phyloP scores from a whole-genome alignment of 1,139 yeast genomes.

The Geotrichum carabidarum region DNA sequence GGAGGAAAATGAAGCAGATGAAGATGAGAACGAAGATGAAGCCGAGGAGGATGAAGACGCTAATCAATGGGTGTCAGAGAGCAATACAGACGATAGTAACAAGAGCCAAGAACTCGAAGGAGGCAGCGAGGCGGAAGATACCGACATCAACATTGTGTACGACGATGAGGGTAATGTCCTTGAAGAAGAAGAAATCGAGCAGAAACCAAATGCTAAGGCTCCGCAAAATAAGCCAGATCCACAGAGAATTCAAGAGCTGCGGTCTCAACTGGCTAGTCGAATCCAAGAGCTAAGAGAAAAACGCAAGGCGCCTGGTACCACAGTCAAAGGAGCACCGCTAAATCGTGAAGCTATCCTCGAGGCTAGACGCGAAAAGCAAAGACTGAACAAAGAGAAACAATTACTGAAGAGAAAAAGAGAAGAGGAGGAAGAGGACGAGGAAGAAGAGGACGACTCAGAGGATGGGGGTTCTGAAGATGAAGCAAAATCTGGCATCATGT shows the following conservation, averaged over 20 bases:
- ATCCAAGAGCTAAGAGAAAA: slow-evolving; percentile 66
- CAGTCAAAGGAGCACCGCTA: slow-evolving; percentile 72
- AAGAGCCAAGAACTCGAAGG: slow-evolving; percentile 21
- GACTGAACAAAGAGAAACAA: slow-evolving; percentile 45
- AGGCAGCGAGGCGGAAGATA: slow-evolving; percentile 33
- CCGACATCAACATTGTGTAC: slow-evolving; percentile 50
- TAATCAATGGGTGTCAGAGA: slow-evolving; percentile 13
- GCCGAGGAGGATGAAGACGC: slow-evolving; percentile 24
- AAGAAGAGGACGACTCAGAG: slow-evolving; percentile 14
- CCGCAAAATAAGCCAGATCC: slow-evolving; percentile 31
- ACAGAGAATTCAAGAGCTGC: slow-evolving; percentile 52
- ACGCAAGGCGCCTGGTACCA: slow-evolving; percentile 89
- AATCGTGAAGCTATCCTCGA: slow-evolving; percentile 44
- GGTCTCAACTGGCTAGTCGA: slow-evolving; percentile 66
- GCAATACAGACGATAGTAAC: background rate
- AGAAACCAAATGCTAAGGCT: slow-evolving; percentile 34
- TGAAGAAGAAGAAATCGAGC: slow-evolving; percentile 22
- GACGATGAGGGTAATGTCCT: slow-evolving; percentile 57
- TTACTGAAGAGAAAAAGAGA: slow-evolving; percentile 32
- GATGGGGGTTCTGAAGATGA: slow-evolving; percentile 33
- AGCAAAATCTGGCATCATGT: slow-evolving; percentile 46
- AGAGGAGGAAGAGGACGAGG: slow-evolving; percentile 14
- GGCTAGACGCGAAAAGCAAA: slow-evolving; percentile 36
- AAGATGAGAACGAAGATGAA: slow-evolving; percentile 21
- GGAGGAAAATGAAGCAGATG: slow-evolving; percentile 15